Base-by-base conservation (phyloP, 2,329 filamentous ascomycete genomes). In the Pestalotiopsis fici region DNA sequence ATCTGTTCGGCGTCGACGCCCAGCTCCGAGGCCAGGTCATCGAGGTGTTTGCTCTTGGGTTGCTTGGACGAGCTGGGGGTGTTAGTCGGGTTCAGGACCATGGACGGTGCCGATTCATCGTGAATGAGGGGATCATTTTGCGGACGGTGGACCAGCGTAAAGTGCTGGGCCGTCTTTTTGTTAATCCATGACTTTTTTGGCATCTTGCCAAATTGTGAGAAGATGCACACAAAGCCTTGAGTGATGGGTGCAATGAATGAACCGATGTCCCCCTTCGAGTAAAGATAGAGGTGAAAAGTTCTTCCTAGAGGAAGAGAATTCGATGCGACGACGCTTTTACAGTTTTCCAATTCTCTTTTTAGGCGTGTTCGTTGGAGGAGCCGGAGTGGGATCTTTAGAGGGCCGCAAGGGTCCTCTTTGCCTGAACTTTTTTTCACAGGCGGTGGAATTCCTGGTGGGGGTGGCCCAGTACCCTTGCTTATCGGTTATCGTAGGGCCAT, bases 61-160 rank as follows among this genome's bases (percentile, higher is more conserved):
- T 85, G 85, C 15, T 80, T 76, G 59, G 85, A 85, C 13, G 80
- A 77, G 59, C 80, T 83, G 65, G 82, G 81, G 59, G 74, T 79
- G 74, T 82, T 82, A 57, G 83, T 89, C 67, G 84, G 93, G 77
- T 96, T 93, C 71, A 99, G 89, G 77, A 99, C 92, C 89, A 97
- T 96, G 72, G 94, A 91, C 61, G 95, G 93, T 65, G 94, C 95
- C 75, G 91, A 87, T 74, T 91, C 88, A 84, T 99, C 95, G 87
- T 99, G 92, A 78, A 99, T 98, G 75, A 95, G 89, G 59, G 97
- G 96, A 80, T 99, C 96, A 89, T 98, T 94, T 82, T 99, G 97
- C 39, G 95, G 93, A 76, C 96, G 93, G 83, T 98, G 93, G 75
- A 98, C 94, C 78, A 99, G 92, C 74, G 92, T 92, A 82, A 97